Percentiles rank a stretch among this genome's conserved stretches.
These are phyloP conservation scores for Wallacemonas sp. DNA, from an alignment of 208 protist species.

Conservation along the genomic window DNA sequence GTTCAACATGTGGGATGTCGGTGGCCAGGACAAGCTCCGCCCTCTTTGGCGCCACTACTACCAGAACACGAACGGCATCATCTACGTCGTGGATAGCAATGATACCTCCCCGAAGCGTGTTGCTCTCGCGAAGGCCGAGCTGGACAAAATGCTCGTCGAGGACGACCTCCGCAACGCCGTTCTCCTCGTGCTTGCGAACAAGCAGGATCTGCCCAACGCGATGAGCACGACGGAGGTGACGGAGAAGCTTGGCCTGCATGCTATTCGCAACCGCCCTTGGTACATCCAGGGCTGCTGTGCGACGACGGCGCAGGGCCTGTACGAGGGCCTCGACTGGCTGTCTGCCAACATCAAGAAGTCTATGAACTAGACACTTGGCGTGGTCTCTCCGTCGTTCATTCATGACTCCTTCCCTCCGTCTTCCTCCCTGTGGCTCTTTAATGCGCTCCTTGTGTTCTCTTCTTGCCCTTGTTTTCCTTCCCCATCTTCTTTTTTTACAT, in stretches of 20 bases:
- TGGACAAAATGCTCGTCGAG: slow-evolving; percentile 96
- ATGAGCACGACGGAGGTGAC: slow-evolving; percentile 96
- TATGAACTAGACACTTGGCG: slow-evolving; percentile 40
- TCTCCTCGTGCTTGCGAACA: slow-evolving; percentile 99
- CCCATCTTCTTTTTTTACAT: slow-evolving; percentile 20
- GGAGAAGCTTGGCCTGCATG: slow-evolving; percentile 95
- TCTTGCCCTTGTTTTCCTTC: neutral
- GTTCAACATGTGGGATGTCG: slow-evolving; percentile 97
- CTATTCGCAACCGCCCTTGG: slow-evolving; percentile 92
- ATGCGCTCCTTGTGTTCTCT: neutral
- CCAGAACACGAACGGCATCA: slow-evolving; percentile 96
- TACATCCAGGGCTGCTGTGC: slow-evolving; percentile 94
- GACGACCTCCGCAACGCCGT: slow-evolving; percentile 96
- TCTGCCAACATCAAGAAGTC: slow-evolving; percentile 87
- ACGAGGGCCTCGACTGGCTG: slow-evolving; percentile 93
- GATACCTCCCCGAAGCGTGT: slow-evolving; percentile 90
- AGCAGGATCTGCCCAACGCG: slow-evolving; percentile 98
- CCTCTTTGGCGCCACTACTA: slow-evolving; percentile 97
- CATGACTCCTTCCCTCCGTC: slow-evolving; percentile 8
- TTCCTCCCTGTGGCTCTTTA: neutral
- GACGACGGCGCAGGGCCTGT: slow-evolving; percentile 91
- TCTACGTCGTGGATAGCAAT: slow-evolving; percentile 98
- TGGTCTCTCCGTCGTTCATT: slow-evolving; percentile 17
- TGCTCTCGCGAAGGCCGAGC: slow-evolving; percentile 87
- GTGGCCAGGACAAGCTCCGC: slow-evolving; percentile 96